A percentile compares a stretch with the other conserved stretches of the same genome.
Evolutionary conservation across 202 grass and related monocot genomes (phyloP).

Genomic region (Elaeis oleifera): DNA sequence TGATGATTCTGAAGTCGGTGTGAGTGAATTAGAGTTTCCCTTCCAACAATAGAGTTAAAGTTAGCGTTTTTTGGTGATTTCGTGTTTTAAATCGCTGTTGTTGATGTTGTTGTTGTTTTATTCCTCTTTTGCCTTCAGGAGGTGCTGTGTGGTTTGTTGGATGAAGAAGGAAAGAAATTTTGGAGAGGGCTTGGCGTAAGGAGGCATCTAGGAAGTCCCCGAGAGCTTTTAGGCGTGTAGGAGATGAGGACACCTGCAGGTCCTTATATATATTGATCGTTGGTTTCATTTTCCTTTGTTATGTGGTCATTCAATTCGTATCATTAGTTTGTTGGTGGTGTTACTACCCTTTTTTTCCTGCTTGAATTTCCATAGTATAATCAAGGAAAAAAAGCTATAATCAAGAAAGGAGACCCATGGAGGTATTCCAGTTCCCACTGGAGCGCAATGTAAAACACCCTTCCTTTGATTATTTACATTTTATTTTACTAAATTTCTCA

Average conservation of each 20-base stretch:
- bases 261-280: constrained; percentile 10
- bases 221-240: constrained; percentile 65
- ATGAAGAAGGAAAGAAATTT: constrained; percentile 74
- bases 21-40: constrained; percentile 25
- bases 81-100: constrained; percentile 16
- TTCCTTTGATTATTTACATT: no score
- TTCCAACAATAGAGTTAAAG: neutral
- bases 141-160: constrained; percentile 62
- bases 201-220: constrained; percentile 66
- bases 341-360: no score
- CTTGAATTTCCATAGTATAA: no score
- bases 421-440: no score
- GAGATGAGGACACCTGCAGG: constrained; percentile 85
- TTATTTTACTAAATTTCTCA: no score
- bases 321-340: no score
- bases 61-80: constrained; percentile 4
- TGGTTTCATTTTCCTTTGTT: no score
- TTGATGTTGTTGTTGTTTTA: neutral
- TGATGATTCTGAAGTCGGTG: constrained; percentile 59
- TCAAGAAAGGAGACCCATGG: no score
- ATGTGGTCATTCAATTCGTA: no score
- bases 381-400: no score
- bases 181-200: constrained; percentile 79
- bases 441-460: no score
- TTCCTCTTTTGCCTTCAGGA: constrained; percentile 35